phyloP scores from a whole-genome alignment of 2,329 filamentous ascomycete genomes.

The Pezicula radicicola region DNA sequence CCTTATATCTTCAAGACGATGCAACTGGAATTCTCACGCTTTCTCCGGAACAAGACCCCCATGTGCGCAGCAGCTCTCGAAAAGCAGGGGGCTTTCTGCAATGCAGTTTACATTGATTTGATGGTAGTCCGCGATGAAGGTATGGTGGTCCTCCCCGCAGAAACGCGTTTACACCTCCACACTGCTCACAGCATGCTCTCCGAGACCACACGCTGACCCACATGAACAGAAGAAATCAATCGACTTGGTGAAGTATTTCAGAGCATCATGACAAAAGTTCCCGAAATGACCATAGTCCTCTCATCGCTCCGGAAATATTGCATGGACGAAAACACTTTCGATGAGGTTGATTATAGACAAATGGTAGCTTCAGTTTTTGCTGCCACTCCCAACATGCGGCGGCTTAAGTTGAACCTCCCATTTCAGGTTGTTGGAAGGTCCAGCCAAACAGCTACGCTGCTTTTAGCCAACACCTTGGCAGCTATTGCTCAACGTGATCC shows the following conservation, averaged over 20 bases:
- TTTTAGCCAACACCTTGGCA: conserved; percentile 50
- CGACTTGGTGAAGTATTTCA: conserved; percentile 44
- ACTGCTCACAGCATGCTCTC: background rate
- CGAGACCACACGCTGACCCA: conserved; percentile 8
- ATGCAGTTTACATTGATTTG: conserved; percentile 47
- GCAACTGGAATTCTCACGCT: conserved; percentile 46
- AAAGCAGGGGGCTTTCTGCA: conserved; percentile 44
- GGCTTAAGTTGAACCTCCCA: conserved; percentile 48
- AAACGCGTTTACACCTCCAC: background rate
- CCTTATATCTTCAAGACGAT: conserved; percentile 44
- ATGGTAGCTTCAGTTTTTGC: conserved; percentile 40
- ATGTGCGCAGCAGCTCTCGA: conserved; percentile 38
- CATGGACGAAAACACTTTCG: conserved; percentile 46
- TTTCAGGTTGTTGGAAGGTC: conserved; percentile 46
- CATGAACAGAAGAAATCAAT: conserved; percentile 41
- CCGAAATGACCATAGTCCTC: conserved; percentile 43
- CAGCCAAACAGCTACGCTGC: conserved; percentile 44
- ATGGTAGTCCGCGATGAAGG: conserved; percentile 51
- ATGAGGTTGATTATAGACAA: conserved; percentile 43
- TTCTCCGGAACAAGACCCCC: conserved; percentile 33
- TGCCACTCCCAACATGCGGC: conserved; percentile 40
- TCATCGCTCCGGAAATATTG: conserved; percentile 43
- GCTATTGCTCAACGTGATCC: conserved; percentile 42
- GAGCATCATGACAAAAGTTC: conserved; percentile 31
- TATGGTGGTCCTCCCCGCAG: conserved; percentile 24